Conservation (phyloP, 2,329 filamentous ascomycete genomes). For the Arachnomyces sp. region DNA sequence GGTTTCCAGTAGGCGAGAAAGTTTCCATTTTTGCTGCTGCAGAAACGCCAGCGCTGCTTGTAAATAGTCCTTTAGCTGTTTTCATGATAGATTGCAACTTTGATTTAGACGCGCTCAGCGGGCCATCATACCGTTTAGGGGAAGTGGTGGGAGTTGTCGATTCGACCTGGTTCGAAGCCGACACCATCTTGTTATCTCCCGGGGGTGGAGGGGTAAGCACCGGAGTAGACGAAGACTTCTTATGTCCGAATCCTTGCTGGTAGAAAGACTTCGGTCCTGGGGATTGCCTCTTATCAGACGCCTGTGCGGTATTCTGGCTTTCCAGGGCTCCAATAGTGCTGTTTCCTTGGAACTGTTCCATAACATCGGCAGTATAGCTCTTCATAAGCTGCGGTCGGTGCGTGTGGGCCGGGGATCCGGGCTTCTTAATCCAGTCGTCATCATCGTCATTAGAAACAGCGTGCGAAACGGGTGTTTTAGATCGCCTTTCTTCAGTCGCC, state of each 20-base stretch:
- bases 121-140: constrained; percentile 59
- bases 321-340: constrained; percentile 33
- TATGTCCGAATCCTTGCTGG: constrained; percentile 38
- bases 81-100: constrained; percentile 87
- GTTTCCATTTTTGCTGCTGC: constrained; percentile 52
- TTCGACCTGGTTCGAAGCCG: constrained; percentile 48
- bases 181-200: constrained; percentile 48
- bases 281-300: constrained; percentile 10
- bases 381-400: constrained; percentile 49
- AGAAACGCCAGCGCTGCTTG: constrained; percentile 57
- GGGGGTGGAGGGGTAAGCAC: constrained; percentile 45
- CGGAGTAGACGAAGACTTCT: constrained; percentile 58
- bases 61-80: constrained; percentile 76
- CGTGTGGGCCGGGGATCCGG: constrained; percentile 29
- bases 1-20: constrained; percentile 34
- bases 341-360: constrained; percentile 49
- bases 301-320: constrained; percentile 8
- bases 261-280: constrained; percentile 13
- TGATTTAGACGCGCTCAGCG: constrained; percentile 84
- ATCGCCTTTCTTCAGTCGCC: constrained; percentile 13
- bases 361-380: constrained; percentile 53
- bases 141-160: constrained; percentile 53
- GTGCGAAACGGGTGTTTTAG: constrained; percentile 16
- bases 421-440: constrained; percentile 54
- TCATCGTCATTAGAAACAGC: constrained; percentile 39